Conservation (phyloP, 768 basidiomycete species). For the Agrocybe pediades region DNA sequence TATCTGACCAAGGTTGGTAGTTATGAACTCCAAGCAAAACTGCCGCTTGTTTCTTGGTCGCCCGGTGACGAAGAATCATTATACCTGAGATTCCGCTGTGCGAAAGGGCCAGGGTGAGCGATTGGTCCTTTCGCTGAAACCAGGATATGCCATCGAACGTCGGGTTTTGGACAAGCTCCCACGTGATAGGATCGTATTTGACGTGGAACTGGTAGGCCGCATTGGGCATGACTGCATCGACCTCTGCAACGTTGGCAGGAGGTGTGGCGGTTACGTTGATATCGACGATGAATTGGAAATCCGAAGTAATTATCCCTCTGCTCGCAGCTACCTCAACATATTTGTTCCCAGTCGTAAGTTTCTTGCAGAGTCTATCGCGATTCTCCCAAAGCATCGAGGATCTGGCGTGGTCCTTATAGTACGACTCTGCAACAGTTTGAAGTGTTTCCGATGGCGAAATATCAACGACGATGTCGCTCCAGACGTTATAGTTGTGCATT, state of each 20-base stretch:
- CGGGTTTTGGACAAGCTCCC: constrained; percentile 3
- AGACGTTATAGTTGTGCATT: constrained; percentile 11
- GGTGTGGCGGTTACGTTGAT: background rate
- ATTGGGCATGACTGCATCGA: constrained; percentile 3
- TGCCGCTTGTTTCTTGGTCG: background rate
- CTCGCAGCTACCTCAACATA: constrained; percentile 4
- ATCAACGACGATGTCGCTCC: constrained; percentile 7
- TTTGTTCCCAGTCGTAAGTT: constrained; percentile 2
- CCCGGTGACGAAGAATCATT: constrained; percentile 1
- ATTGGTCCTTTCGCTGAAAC: background rate
- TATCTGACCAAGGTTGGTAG: constrained; percentile 8
- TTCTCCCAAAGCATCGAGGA: constrained; percentile 8
- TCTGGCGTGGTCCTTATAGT: background rate
- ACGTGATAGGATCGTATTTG: background rate
- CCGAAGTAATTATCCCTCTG: background rate
- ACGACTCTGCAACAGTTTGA: background rate
- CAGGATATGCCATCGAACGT: constrained; percentile 1
- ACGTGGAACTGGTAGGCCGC: constrained; percentile 7
- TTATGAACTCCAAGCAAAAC: constrained; percentile 9
- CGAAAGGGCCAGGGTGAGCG: background rate
- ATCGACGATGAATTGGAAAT: constrained; percentile 3
- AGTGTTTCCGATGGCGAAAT: constrained; percentile 1
- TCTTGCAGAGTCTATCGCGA: constrained; percentile 4
- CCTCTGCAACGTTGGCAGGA: constrained; percentile 1
- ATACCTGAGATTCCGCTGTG: constrained; percentile 6